Conservation (phyloP, 768 basidiomycete genomes). For the Kwoniella europaea region DNA sequence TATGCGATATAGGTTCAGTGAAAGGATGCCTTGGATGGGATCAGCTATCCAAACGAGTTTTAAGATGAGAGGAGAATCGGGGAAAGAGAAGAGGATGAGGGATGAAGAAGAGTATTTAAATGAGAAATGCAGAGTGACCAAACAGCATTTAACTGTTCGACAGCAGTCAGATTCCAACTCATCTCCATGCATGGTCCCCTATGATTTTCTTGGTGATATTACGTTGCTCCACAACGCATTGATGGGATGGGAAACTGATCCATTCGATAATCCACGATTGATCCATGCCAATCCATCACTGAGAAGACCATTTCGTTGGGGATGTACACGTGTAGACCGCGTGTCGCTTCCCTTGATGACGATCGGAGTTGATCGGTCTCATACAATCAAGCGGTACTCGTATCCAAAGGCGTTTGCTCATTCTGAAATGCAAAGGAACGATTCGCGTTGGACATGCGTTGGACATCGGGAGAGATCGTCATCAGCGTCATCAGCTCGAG, state of each 20-base stretch:
- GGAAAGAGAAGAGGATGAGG: conserved; percentile 1
- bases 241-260: neutral
- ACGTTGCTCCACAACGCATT: conserved; percentile 11
- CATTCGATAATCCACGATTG: conserved; percentile 14
- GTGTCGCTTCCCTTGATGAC: neutral
- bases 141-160: neutral
- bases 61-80: neutral
- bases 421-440: neutral
- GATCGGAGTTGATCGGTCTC: conserved; percentile 15
- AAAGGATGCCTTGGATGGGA: conserved; percentile 9
- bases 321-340: conserved; percentile 10
- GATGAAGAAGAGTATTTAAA: conserved; percentile 11
- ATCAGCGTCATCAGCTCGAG: neutral
- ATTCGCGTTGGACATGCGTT: neutral
- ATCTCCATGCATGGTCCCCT: conserved; percentile 4
- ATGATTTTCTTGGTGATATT: neutral
- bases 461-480: neutral
- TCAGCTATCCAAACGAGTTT: neutral
- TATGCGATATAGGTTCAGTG: neutral
- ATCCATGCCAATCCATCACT: conserved; percentile 15
- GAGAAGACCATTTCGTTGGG: conserved; percentile 19
- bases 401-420: neutral
- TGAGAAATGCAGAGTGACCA: neutral
- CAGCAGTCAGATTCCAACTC: neutral
- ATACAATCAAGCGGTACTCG: neutral